Base-by-base conservation (phyloP, 352 stramenopile genomes). In the Achlya hypogyna region DNA sequence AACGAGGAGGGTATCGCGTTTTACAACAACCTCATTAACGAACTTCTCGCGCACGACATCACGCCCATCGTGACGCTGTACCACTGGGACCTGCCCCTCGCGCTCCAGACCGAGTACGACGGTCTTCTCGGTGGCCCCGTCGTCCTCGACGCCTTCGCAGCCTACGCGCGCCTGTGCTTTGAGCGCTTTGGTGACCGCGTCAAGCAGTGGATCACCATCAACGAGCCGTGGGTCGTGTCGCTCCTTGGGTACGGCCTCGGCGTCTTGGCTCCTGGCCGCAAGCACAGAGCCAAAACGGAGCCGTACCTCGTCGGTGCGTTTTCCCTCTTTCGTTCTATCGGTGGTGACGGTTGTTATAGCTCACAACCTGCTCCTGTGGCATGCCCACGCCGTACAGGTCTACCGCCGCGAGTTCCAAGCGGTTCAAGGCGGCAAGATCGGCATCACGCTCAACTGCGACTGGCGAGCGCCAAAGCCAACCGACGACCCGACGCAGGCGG, bases 51-150 rank as follows among this genome's bases (percentile, higher is more conserved):
- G 34, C 74, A 82, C 32, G 78, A 72, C 69, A 98, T 98, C 65
- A 78, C 83, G 54, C 94, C 92, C n/a, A 75, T 91, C 23, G 83
- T 97, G 25, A 98, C 94, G 22, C 71, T 98, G 4, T 98, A 97
- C 72, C 95, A 98, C 74, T 98, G 95, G 95, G 95, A 98, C 77
- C 70, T 98, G 25, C 93, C 93, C 16, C 74, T 97, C 54, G 60
- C 70, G 25, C 66, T 98, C 20, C 74, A 96, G 64, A 88, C 88
- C 23, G 77, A 85, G 60, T 88, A 90, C 64, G 83, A 87, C 47
- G 92, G 91, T 14, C 86, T 71, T 72, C 72, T 87, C 0, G 73
- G 74, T n/a, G 71, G 71, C 4, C 71, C 69, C 10, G 72, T 79
- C 40, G 79, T 89, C 43, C 71, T 83, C n/a, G 63, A 81, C 22